Evolutionary conservation across 2,329 filamentous ascomycete genomes (phyloP), one percentile per base, ranked within the genome.

Genomic region (Calonectria naviculata): DNA sequence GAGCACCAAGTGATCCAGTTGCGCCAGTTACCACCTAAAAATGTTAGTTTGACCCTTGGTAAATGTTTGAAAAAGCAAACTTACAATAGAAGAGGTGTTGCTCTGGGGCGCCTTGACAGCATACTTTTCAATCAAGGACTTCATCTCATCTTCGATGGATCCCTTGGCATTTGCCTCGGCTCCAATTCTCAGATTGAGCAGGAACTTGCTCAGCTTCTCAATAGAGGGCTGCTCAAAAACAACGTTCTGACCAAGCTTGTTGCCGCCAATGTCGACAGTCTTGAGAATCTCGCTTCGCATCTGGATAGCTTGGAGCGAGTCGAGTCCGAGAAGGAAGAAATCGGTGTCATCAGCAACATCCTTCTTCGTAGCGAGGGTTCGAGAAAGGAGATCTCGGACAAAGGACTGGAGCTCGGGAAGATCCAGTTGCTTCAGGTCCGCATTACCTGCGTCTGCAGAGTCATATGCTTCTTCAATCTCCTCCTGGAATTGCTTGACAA

Each of bases 1-100:
- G 90, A 0, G 90, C 87, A 7, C 92, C 92, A 0, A 93, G 84
- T 1, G 90, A 91, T 8, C 92, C 92, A 0, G 92, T 93, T 1
- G 88, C 87, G 12, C 92, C 92, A 1, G 92, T 93, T 15, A 93
- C 78, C 6, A 90, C 79, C 79, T 84, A 52, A 5, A 36, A 28
- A 44, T 54, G 44, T 67, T 46, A 65, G 66, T 17, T 10, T 1
- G 26, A 12, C 10, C 4, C 7, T 19, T 4, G 13, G 9, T n/a
- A n/a, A n/a, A n/a, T n/a, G n/a, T n/a, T n/a, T n/a, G 1, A 17
- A 36, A 26, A 36, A n/a, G 34, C 1, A 12, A 42, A 73, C 74
- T 65, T 58, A 77, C 70, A 24, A 70, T 61, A 36, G 65, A 76
- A 47, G 36, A 79, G 76, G 58, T 74, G 54, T 61, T 76, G 21